These are phyloP conservation scores for Umbelopsis sp. DNA, from an alignment of 192 early-diverging fungal genomes.

Conservation along the genomic window DNA sequence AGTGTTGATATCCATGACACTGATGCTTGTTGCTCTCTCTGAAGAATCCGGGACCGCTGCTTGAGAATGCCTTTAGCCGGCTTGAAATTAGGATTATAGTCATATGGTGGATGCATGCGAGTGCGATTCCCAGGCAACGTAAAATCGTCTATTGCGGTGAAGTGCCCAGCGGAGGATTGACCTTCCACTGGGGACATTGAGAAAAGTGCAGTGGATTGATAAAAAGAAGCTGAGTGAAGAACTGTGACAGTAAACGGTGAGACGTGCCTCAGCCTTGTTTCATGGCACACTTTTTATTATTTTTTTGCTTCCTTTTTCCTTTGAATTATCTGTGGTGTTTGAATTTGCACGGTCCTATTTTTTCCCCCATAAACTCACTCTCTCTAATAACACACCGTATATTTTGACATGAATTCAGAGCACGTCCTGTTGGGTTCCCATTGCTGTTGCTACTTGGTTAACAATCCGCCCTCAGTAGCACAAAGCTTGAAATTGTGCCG, in stretches of 20 bases:
- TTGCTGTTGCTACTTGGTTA: neutral
- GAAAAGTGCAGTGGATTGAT: neutral
- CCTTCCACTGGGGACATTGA: constrained; percentile 15
- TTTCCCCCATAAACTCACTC: too few relatives aligned
- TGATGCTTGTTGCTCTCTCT: constrained; percentile 7
- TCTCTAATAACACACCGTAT: too few relatives aligned
- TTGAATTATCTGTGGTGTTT: too few relatives aligned
- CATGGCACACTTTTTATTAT: neutral
- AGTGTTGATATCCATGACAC: constrained; percentile 6
- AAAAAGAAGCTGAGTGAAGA: neutral
- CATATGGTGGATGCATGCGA: constrained; percentile 1
- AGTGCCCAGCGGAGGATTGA: constrained; percentile 13
- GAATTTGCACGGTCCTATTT: too few relatives aligned
- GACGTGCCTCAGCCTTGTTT: neutral
- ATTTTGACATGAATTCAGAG: too few relatives aligned
- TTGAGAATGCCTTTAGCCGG: constrained; percentile 10
- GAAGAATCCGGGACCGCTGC: neutral
- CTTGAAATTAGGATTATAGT: constrained; percentile 10
- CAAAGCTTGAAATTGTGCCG: neutral
- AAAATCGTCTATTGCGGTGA: neutral
- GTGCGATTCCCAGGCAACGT: neutral
- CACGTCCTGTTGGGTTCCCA: too few relatives aligned
- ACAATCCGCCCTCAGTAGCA: neutral
- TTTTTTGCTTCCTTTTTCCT: neutral
- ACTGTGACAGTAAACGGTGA: neutral